Evolutionary conservation across 345 rosid genomes (phyloP).

Genomic region (Hypericum androsaemum): DNA sequence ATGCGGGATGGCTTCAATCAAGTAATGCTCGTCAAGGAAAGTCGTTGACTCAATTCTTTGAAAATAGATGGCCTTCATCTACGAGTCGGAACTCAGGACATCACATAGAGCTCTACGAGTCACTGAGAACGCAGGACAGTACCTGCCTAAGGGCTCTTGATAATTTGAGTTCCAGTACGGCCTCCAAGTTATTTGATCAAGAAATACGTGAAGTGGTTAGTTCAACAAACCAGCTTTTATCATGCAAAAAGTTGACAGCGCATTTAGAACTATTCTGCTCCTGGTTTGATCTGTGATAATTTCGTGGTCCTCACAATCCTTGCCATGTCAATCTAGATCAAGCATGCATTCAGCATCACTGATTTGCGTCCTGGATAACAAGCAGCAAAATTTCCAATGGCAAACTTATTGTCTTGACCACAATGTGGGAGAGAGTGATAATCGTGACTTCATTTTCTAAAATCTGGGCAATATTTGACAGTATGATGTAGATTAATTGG

Average conservation of each 20-base stretch:
- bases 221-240: not conserved
- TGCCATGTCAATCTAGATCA: too few species aligned
- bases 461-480: too few species aligned
- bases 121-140: constrained; percentile 37
- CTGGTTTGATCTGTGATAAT: too few species aligned
- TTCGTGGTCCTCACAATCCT: too few species aligned
- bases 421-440: too few species aligned
- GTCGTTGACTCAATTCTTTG: constrained; percentile 57
- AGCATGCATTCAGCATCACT: too few species aligned
- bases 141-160: constrained; percentile 48
- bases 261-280: not conserved
- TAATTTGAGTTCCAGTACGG: constrained; percentile 44
- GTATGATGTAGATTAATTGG: too few species aligned
- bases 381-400: too few species aligned
- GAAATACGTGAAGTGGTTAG: constrained; percentile 80
- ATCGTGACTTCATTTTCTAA: too few species aligned
- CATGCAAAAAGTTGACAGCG: not conserved
- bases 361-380: too few species aligned
- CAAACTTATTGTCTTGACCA: too few species aligned
- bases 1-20: constrained; percentile 58
- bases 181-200: constrained; percentile 56
- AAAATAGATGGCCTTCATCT: constrained; percentile 56
- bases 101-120: constrained; percentile 36
- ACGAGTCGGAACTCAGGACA: constrained; percentile 27
- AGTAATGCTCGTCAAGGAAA: constrained; percentile 53